Conservation (phyloP, 192 early-diverging fungal species). For the Oehlia diaphana region DNA sequence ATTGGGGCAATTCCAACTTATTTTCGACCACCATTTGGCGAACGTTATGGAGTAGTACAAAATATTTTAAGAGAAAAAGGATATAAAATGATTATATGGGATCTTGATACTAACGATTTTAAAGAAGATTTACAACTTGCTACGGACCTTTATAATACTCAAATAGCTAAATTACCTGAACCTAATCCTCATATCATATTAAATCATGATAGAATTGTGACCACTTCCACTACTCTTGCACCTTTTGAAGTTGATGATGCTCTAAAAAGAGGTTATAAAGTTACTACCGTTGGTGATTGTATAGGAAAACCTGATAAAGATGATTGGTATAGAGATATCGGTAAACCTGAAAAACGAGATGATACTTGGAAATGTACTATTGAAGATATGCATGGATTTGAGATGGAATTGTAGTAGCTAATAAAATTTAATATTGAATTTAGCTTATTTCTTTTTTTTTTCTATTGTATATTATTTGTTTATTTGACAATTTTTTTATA, state of each 20-base stretch:
- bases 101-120: constrained; percentile 31
- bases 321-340: constrained; percentile 13
- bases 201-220: background rate
- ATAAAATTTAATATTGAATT: no score
- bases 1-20: constrained; percentile 57
- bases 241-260: background rate
- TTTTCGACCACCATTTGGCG: constrained; percentile 59
- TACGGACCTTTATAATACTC: background rate
- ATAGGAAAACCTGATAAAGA: background rate
- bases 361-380: background rate
- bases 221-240: background rate
- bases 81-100: constrained; percentile 39
- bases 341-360: background rate
- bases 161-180: background rate
- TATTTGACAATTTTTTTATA: no score
- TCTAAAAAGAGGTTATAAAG: background rate
- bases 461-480: no score
- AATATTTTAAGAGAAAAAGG: constrained; percentile 25
- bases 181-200: constrained; percentile 2
- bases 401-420: no score
- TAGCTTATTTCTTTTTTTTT: no score
- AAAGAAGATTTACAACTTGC: no score
- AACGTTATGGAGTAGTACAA: constrained; percentile 19
- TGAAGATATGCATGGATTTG: no score
- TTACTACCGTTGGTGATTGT: constrained; percentile 6